Percentiles rank a stretch among this genome's conserved stretches.
These are phyloP conservation scores for Paramyrothecium roridum DNA, from an alignment of 2,329 filamentous ascomycete genomes.

Conservation along the genomic window DNA sequence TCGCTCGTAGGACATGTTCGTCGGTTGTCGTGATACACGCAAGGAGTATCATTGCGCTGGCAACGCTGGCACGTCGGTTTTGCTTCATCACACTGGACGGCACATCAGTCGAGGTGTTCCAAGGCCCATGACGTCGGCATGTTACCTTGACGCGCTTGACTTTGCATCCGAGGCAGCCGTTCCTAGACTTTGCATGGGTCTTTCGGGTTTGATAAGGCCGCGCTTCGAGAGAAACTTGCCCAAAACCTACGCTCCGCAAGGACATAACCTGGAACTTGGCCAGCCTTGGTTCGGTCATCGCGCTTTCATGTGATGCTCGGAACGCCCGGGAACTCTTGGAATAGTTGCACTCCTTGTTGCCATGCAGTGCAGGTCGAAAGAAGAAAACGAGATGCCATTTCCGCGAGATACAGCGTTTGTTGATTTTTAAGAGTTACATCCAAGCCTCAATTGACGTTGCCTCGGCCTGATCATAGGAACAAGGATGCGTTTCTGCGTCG, in stretches of 20 bases:
- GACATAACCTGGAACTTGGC: constrained; percentile 7
- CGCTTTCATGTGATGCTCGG: too few species aligned
- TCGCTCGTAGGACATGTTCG: neutral
- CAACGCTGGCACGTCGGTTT: constrained; percentile 17
- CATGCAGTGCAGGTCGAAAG: neutral
- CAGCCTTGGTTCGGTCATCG: constrained; percentile 1
- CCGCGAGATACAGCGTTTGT: neutral
- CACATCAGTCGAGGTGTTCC: too few species aligned
- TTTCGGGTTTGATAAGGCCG: constrained; percentile 13
- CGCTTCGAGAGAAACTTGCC: neutral
- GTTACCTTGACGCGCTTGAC: constrained; percentile 18
- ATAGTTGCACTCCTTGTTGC: neutral
- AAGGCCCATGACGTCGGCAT: neutral
- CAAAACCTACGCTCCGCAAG: neutral
- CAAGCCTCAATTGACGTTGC: too few species aligned
- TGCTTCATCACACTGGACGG: constrained; percentile 3
- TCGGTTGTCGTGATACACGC: constrained; percentile 5
- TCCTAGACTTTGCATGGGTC: constrained; percentile 12
- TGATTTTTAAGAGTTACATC: too few species aligned
- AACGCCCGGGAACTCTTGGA: too few species aligned
- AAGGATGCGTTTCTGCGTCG: neutral
- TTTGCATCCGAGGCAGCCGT: constrained; percentile 16
- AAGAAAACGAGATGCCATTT: neutral
- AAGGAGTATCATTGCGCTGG: constrained; percentile 11
- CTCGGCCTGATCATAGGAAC: too few species aligned